Evolutionary conservation across 768 basidiomycete genomes (phyloP), one percentile per base, ranked within the genome.

Genomic region (Lepiota venenata): DNA sequence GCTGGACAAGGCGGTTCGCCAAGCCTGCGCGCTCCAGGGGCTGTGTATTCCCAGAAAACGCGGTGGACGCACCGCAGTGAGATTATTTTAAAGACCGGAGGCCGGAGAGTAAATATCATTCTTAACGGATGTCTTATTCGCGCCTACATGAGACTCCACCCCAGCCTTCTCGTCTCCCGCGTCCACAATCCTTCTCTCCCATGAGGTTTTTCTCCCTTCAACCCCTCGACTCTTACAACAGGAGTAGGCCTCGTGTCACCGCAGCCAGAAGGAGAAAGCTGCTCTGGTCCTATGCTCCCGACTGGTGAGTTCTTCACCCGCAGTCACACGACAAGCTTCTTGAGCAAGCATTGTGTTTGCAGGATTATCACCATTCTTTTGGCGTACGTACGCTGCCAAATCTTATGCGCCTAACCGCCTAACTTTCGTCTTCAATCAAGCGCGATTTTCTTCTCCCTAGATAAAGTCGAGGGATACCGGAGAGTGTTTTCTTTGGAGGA

Each of bases 401-500:
- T 27, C 36, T 52, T 43, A 5, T 12, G 2, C 6, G 9, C 21
- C 38, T n/a, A 14, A 12, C 7, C 20, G 3, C 14, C 6, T 18
- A n/a, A 41, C n/a, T 20, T 20, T 42, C 16, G n/a, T 18, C 3
- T n/a, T 25, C 20, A 6, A 18, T 35, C 14, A 47, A 89, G 91
- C 22, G 81, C 68, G 1, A 48, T 78, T 1, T 88, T 90, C 68
- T 82, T 83, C 64, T 75, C 79, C 10, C 69, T 92, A 15, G 75
- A 90, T 62, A 66, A 70, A n/a, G 71, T 92, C 9, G 72, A 83
- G 48, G 89, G 90, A 6, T 94, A 84, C 70, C 77, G 84, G 65
- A 73, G 93, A 55, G 76, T 80, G 38, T 96, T 96, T 68, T 92
- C 90, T 1, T 70, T 93, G 20, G 69, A 76, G 39, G 93, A 96